phyloP scores from a whole-genome alignment of 2,329 filamentous ascomycete genomes.

The Dothideomycetidae sp. region DNA sequence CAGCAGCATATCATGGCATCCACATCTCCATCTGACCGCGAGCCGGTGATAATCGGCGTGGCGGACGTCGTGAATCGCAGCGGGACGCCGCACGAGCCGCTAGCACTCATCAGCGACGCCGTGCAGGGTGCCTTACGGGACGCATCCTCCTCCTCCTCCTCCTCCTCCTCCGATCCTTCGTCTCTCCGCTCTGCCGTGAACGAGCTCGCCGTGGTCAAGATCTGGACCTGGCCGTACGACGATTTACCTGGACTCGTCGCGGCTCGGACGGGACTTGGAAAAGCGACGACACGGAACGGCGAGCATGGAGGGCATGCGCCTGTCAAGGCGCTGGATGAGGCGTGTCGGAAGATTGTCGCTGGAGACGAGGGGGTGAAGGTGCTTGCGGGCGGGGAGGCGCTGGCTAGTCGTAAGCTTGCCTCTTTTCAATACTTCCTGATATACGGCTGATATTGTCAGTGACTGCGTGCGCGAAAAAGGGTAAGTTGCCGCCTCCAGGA shows the following conservation, averaged over 20 bases:
- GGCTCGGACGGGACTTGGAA: conserved; percentile 31
- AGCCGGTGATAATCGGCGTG: conserved; percentile 47
- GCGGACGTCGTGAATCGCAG: conserved; percentile 46
- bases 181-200: conserved; percentile 37
- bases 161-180: conserved; percentile 15
- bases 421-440: neutral
- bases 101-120: conserved; percentile 42
- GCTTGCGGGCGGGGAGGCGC: conserved; percentile 49
- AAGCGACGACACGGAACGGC: conserved; percentile 21
- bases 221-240: conserved; percentile 53
- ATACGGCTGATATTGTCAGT: conserved; percentile 28
- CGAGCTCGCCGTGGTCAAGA: conserved; percentile 44
- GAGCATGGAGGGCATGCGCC: conserved; percentile 52
- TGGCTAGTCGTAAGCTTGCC: conserved; percentile 42
- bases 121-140: conserved; percentile 40
- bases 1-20: no score
- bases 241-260: conserved; percentile 43
- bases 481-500: conserved; percentile 42
- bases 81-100: conserved; percentile 40
- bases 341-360: conserved; percentile 41
- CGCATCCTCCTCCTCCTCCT: conserved; percentile 22
- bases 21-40: no score
- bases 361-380: conserved; percentile 43
- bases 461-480: conserved; percentile 37
- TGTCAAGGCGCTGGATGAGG: conserved; percentile 47